A percentile compares a stretch with the other conserved stretches of the same genome.
phyloP scores from a whole-genome alignment of 805 yeast genomes.

The Yamadazyma ubonensis region DNA sequence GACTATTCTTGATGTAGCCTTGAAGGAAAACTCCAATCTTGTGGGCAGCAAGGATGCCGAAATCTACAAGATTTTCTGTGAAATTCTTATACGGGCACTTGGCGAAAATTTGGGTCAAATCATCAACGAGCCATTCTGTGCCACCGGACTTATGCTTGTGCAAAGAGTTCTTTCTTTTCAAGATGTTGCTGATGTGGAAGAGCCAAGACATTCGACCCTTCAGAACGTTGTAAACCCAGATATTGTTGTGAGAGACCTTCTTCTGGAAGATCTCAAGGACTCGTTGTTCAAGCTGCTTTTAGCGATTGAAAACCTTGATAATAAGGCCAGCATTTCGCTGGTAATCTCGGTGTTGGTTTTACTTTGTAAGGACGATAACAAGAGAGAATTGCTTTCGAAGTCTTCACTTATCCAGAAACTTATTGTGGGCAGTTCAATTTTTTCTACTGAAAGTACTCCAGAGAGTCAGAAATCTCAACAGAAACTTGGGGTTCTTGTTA shows the following conservation, averaged over 20 bases:
- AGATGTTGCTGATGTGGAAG: conserved; percentile 47
- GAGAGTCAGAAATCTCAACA: conserved; percentile 17
- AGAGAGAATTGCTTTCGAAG: conserved; percentile 40
- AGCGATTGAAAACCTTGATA: not conserved
- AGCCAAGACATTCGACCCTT: conserved; percentile 19
- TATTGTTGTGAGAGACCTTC: not conserved
- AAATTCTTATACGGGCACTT: conserved; percentile 12
- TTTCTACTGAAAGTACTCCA: conserved; percentile 20
- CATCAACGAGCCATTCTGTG: conserved; percentile 53
- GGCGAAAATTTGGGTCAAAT: conserved; percentile 6
- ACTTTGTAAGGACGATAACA: conserved; percentile 41
- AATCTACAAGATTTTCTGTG: not conserved
- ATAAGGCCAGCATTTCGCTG: not conserved
- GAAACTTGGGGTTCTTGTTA: conserved; percentile 45
- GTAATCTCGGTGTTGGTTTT: conserved; percentile 20
- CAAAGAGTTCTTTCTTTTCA: conserved; percentile 44
- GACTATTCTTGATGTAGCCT: conserved; percentile 5
- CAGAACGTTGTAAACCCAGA: conserved; percentile 9
- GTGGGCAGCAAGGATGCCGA: too few species aligned
- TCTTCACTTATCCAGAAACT: conserved; percentile 50
- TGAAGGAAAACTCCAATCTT: not conserved
- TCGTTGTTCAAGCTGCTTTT: conserved; percentile 2
- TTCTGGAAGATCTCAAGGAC: not conserved
- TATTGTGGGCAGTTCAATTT: conserved; percentile 39
- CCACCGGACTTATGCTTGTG: conserved; percentile 53